Base-by-base conservation (phyloP, 805 yeast species). In the Saccharomyces eubayanus region DNA sequence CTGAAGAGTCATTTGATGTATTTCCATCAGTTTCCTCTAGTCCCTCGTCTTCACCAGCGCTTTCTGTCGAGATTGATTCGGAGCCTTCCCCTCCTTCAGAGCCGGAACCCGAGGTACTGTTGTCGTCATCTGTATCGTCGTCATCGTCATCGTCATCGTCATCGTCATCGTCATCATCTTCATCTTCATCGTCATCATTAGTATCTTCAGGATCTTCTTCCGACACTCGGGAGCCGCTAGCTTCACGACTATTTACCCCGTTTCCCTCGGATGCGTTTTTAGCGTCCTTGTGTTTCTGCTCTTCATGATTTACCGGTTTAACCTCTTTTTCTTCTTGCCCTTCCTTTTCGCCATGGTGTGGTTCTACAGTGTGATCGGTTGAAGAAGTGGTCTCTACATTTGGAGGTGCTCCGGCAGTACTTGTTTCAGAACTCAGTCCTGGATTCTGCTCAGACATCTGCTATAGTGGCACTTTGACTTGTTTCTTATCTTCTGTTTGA, bases 211-310 rank as follows among this genome's bases (percentile, higher is more conserved):
- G 48, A 24, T 36, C 53, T 20, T 47, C 52, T 20, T 20, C 11
- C 9, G 48, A 53, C 20, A 47, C 24, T 11, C 45, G 24, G 6
- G 46, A 51, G 16, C 28, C 52, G 21, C 53, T 48, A 10, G 57
- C 63, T 36, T 58, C 59, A 21, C 59, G 63, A 28, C 63, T 68
- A 51, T 69, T 65, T 24, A 62, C 64, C 30, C 62, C 65, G 5
- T 48, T 12, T 48, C 31, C 46, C 27, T 53, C 58, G 40, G 46
- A 54, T n/a, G 45, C 51, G 14, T 47, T 40, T 16, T 48, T 51
- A 36, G 49, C 40, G 8, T 51, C 29, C 40, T 28, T 40, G 45
- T 10, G 20, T 28, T 28, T 28, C 27, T 40, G 29, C 8, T 11
- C 29, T 43, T 43, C 45, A 28, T 31, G 30, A 21, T 48, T 30